A percentile compares a stretch with the other conserved stretches of the same genome.
Conservation (phyloP, 495 filamentous ascomycete genomes). For the Pseudoneurospora amorphoporcata region DNA sequence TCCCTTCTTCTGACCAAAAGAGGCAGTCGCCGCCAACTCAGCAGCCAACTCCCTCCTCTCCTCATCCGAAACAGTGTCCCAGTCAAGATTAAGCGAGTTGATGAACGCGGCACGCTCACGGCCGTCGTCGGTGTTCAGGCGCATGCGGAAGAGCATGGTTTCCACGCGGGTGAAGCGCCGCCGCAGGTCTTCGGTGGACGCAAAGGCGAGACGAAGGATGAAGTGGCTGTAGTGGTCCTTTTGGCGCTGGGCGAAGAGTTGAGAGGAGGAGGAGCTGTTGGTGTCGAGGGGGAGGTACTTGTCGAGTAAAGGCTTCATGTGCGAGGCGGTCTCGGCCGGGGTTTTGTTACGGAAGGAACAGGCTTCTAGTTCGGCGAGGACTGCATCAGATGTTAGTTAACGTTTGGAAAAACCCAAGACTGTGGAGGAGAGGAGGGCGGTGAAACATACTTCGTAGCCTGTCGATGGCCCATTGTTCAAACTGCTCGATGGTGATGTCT, state of each 20-base stretch:
- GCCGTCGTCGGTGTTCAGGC: conserved; percentile 60
- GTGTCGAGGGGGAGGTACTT: conserved; percentile 79
- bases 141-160: conserved; percentile 73
- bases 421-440: neutral
- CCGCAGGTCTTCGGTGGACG: conserved; percentile 83
- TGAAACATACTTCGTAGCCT: conserved; percentile 56
- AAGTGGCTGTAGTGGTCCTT: conserved; percentile 98
- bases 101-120: conserved; percentile 67
- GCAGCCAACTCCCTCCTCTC: conserved; percentile 50
- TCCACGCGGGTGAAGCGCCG: conserved; percentile 80
- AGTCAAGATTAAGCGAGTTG: conserved; percentile 64
- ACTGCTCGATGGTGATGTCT: conserved; percentile 94
- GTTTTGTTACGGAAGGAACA: conserved; percentile 90
- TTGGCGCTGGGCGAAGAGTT: conserved; percentile 63
- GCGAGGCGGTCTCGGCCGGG: conserved; percentile 60
- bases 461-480: conserved; percentile 99
- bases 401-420: no score
- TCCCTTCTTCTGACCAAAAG: neutral
- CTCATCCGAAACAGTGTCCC: conserved; percentile 63
- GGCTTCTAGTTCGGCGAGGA: conserved; percentile 90
- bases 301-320: conserved; percentile 70
- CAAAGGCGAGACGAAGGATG: conserved; percentile 89
- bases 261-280: conserved; percentile 51
- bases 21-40: conserved; percentile 25
- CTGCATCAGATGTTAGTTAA: conserved; percentile 27